A percentile compares a stretch with the other conserved stretches of the same genome.
Conservation (phyloP, 768 basidiomycete species). For the Phlebiopsis flavidoalba region DNA sequence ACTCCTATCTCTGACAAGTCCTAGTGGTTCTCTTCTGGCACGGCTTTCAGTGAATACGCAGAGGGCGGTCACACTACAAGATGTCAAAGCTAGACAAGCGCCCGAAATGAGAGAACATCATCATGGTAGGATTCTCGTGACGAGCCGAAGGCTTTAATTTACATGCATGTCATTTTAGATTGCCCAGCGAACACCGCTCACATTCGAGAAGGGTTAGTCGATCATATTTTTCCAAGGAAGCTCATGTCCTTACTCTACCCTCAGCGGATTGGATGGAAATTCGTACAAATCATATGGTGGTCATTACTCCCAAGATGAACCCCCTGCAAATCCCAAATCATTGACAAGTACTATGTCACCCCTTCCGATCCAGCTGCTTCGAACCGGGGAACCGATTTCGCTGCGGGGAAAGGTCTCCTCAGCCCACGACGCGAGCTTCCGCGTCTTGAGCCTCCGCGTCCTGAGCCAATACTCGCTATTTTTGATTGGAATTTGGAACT, state of each 20-base stretch:
- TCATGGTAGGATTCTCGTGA: slow-evolving; percentile 52
- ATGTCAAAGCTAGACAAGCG: slow-evolving; percentile 96
- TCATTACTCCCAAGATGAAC: slow-evolving; percentile 96
- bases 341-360: slow-evolving; percentile 89
- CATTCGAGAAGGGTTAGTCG: slow-evolving; percentile 82
- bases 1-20: neutral
- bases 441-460: neutral
- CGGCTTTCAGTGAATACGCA: slow-evolving; percentile 85
- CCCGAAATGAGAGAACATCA: slow-evolving; percentile 95
- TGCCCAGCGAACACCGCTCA: slow-evolving; percentile 90
- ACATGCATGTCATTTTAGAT: slow-evolving; percentile 37
- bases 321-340: slow-evolving; percentile 89
- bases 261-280: slow-evolving; percentile 99
- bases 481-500: neutral
- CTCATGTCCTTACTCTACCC: neutral
- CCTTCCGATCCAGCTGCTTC: slow-evolving; percentile 74
- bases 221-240: slow-evolving; percentile 4
- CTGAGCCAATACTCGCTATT: neutral
- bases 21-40: slow-evolving; percentile 94
- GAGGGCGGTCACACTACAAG: slow-evolving; percentile 86
- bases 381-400: slow-evolving; percentile 74
- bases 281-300: slow-evolving; percentile 91
- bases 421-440: slow-evolving; percentile 43
- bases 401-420: slow-evolving; percentile 80
- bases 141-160: neutral